A percentile compares a stretch with the other conserved stretches of the same genome.
These are phyloP conservation scores for Cajanus cajan DNA, from an alignment of 306 rosid species.

Conservation along the genomic window DNA sequence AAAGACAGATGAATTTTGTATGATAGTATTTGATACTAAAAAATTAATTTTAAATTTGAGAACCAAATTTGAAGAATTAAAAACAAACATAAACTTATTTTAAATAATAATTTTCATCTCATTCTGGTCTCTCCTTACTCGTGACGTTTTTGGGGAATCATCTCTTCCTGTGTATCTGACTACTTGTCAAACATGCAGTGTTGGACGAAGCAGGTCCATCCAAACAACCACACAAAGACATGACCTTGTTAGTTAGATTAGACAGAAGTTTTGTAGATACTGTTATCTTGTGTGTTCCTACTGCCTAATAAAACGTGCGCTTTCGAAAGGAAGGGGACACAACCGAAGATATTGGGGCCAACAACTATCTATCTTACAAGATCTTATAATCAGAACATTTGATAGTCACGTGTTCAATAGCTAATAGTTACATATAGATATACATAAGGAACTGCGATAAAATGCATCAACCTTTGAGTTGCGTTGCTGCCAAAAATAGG, in stretches of 20 bases:
- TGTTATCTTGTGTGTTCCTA: background rate
- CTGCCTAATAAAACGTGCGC: background rate
- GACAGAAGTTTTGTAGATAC: background rate
- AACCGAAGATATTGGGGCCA: background rate
- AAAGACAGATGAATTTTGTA: too few species aligned
- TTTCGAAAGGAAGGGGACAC: background rate
- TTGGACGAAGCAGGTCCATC: background rate
- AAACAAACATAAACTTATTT: background rate
- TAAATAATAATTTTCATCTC: background rate
- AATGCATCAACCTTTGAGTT: slow-evolving; percentile 9
- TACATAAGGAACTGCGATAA: background rate
- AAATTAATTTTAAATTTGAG: too few species aligned
- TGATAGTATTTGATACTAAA: too few species aligned
- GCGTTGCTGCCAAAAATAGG: background rate
- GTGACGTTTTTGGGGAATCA: slow-evolving; percentile 15
- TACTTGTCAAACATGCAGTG: slow-evolving; percentile 7
- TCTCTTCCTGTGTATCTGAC: background rate
- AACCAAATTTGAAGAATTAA: too few species aligned
- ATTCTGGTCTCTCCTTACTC: slow-evolving; percentile 12
- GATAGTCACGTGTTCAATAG: slow-evolving; percentile 14
- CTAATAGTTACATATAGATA: background rate
- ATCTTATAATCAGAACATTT: background rate
- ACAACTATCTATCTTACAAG: background rate
- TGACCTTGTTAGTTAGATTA: background rate
- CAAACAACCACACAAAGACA: background rate